Base-by-base conservation (phyloP, 192 early-diverging fungal genomes). In the Helicostylum pulchrum region DNA sequence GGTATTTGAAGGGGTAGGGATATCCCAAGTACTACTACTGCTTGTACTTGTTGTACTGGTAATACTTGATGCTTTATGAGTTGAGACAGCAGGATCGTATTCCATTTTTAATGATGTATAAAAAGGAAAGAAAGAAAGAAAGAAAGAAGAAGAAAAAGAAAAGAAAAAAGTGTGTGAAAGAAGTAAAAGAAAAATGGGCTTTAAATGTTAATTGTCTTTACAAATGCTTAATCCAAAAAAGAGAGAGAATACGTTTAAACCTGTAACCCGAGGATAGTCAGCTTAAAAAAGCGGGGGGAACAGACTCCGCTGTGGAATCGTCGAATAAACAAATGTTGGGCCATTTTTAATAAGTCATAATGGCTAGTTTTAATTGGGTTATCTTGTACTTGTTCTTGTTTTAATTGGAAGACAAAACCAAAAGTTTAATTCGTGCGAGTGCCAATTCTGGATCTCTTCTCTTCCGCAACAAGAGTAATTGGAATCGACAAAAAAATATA, bases 21-120 rank as follows among this genome's bases (percentile, higher is more conserved):
- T 54, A 30, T 54, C 49, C 32, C 32, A 26, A 32, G 55, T 64
- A 36, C 59, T 49, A 17, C 30, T 19, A 21, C 56, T 64, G 21
- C 54, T 65, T n/a, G 12, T 52, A 36, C 39, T 51, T 31, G 46
- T 31, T 17, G 57, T 44, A 36, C 57, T 64, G 19, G 68, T 57
- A 19, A 62, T 56, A 64, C 55, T 70, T 14, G 65, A 67, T 7
- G 65, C 49, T 44, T 67, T 67, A 39, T 57, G 47, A 49, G 58
- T 43, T 45, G 36, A 39, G 9, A 32, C 17, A 10, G 61, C 46
- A 10, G 65, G 56, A 20, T 67, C 53, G 14, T 67, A 67, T 44
- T 59, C 57, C 57, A 59, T 59, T 34, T 56, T 36, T 19, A 26
- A 58, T 43, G 9, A 58, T 26, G 14, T 14, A 54, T 23, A 58